Conservation (phyloP, 2,329 filamentous ascomycete genomes). For the Calonectria pseudoreteaudii region DNA sequence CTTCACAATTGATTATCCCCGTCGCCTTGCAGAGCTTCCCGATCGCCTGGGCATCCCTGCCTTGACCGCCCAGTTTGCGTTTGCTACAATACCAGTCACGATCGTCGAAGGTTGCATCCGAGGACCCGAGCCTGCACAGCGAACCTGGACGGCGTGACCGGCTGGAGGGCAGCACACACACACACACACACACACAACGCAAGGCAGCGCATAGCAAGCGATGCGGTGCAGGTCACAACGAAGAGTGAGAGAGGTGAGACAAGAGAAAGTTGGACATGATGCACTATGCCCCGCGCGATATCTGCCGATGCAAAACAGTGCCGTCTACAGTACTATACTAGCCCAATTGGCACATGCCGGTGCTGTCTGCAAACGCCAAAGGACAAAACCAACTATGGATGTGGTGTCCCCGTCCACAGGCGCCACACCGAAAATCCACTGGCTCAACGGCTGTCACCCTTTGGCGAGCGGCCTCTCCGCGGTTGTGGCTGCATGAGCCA, state of each 20-base stretch:
- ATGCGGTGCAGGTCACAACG: neutral
- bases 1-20: conserved; percentile 4
- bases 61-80: neutral
- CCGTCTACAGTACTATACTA: too few species aligned
- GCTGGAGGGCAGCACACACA: neutral
- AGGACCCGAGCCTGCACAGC: neutral
- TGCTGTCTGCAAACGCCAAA: neutral
- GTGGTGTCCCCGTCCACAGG: neutral
- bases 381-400: neutral
- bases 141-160: neutral
- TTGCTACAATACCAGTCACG: neutral
- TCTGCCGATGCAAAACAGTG: neutral
- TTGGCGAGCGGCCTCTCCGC: conserved; percentile 7
- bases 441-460: conserved; percentile 8
- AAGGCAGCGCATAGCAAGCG: neutral
- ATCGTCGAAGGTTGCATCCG: conserved; percentile 11
- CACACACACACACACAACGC: too few species aligned
- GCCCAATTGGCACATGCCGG: neutral
- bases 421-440: conserved; percentile 4
- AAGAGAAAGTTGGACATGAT: neutral
- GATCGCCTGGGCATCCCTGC: neutral
- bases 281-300: neutral
- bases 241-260: neutral
- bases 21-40: neutral
- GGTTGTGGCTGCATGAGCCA: conserved; percentile 21